Evolutionary conservation across 345 rosid genomes (phyloP), one percentile per base, ranked within the genome.

Genomic region (Odontarrhena argentea): DNA sequence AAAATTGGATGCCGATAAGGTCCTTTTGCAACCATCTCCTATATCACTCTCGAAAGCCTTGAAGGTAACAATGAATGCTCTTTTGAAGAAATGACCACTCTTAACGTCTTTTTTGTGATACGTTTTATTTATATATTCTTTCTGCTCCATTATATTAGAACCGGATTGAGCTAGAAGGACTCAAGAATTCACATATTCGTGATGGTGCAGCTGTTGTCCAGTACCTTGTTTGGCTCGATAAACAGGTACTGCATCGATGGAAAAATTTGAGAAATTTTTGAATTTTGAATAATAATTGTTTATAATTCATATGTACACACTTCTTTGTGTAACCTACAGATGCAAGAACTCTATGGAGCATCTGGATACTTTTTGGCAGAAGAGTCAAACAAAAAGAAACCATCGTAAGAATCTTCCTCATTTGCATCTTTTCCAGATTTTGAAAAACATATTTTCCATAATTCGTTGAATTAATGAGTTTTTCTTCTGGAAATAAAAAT

Each of bases 141-240:
- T 66, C 11, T 0, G 34, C 25, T 22, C 40, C 13, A 5, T 15
- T 66, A 6, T 67, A 32, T 13, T 71, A 91, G 99, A 95, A 95
- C 60, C 86, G 94, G 2, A 85, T 83, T 77, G 99, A 95, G 81
- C 75, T 91, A 65, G 89, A 88, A 36, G 97, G 99, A 68, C 65
- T 95, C 34, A 87, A 73, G 81, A 89, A 87, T 37, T 88, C 97
- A 22, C 99, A 95, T 60, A 70, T 91, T 61, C 91, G 97, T 28
- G 99, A 95, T 85, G 97, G 99, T 76, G 97, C 96, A 56, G 93
- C 96, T 80, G 91, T 91, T 77, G 99, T 94, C 75, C 96, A 91
- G 68, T 94, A 74, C 85, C 89, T 94, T 71, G 87, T 70, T 55
- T 92, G 98, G 98, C 86, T 92, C 46, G 98, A 92, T 74, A 79